Evolutionary conservation across 106 monocot genomes (phyloP).

Genomic region (Narthecium ossifragum): DNA sequence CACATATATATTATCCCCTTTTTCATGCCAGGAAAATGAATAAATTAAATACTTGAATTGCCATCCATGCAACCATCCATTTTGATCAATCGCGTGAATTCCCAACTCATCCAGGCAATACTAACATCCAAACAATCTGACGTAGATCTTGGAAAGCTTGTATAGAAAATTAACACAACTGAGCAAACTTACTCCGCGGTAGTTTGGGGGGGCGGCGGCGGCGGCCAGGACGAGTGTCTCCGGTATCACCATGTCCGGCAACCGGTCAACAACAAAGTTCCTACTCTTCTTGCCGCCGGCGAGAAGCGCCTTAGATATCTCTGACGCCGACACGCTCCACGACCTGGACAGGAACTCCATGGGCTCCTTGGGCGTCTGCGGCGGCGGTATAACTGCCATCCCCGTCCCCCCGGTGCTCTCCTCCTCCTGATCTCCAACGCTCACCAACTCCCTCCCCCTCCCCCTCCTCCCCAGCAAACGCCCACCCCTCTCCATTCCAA

Average conservation of each 20-base stretch:
- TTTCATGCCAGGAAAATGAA: too few species aligned
- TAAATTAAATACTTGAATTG: too few species aligned
- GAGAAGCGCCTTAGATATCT: slow-evolving; percentile 75
- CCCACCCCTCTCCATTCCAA: not conserved
- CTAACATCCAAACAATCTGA: too few species aligned
- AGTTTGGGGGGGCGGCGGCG: not conserved
- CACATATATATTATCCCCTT: too few species aligned
- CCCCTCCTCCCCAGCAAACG: slow-evolving; percentile 3
- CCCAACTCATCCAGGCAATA: too few species aligned
- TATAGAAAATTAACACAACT: too few species aligned
- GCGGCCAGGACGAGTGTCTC: slow-evolving; percentile 26
- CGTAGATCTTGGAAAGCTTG: too few species aligned
- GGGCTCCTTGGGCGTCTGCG: slow-evolving; percentile 74
- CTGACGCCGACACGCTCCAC: slow-evolving; percentile 78
- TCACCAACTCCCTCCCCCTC: slow-evolving; percentile 1
- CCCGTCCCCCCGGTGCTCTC: slow-evolving; percentile 10
- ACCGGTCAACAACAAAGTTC: slow-evolving; percentile 35
- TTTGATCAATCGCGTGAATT: too few species aligned
- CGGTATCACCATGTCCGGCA: slow-evolving; percentile 36
- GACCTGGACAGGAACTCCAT: slow-evolving; percentile 88
- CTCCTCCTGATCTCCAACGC: not conserved
- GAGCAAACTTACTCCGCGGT: slow-evolving; percentile 10
- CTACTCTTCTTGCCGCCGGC: slow-evolving; percentile 28
- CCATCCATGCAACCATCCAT: too few species aligned
- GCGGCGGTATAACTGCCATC: slow-evolving; percentile 39